Conservation (phyloP, 495 filamentous ascomycete genomes). For the Pyrenula aspistea region DNA sequence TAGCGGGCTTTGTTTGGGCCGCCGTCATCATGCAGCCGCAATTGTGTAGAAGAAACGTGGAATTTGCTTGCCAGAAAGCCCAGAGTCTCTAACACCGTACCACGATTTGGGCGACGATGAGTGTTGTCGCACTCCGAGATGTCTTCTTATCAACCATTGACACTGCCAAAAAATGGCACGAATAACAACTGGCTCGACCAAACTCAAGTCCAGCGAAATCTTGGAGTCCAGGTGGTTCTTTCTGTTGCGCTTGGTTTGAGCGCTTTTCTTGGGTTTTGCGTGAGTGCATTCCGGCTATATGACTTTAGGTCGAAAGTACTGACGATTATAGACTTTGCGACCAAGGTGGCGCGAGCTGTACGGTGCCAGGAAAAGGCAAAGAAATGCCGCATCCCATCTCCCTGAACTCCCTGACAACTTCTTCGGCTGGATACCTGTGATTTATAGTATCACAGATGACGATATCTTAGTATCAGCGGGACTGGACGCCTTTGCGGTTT, state of each 20-base stretch:
- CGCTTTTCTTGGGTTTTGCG: constrained; percentile 54
- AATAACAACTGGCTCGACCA: constrained; percentile 20
- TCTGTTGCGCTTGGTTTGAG: constrained; percentile 42
- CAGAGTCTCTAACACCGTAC: too few species aligned
- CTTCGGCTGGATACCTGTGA: constrained; percentile 85
- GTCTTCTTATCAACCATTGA: neutral
- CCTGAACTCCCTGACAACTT: constrained; percentile 77
- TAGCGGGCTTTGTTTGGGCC: neutral
- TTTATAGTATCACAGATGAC: constrained; percentile 83
- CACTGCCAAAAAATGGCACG: neutral
- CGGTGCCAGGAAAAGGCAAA: constrained; percentile 68
- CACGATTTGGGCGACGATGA: too few species aligned
- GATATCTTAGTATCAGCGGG: constrained; percentile 84
- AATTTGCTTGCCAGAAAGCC: too few species aligned
- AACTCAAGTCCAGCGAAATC: constrained; percentile 32
- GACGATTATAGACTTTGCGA: constrained; percentile 50
- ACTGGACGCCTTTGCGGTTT: constrained; percentile 85
- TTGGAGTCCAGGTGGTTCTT: constrained; percentile 45
- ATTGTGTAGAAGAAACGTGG: neutral
- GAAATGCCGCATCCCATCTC: constrained; percentile 54
- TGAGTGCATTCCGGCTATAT: constrained; percentile 17
- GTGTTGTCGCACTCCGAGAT: too few species aligned
- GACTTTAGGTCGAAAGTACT: neutral
- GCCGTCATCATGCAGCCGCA: neutral
- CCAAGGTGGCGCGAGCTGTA: constrained; percentile 91